phyloP scores from a whole-genome alignment of 2,329 filamentous ascomycete species.

The Beauveria pseudobassiana region DNA sequence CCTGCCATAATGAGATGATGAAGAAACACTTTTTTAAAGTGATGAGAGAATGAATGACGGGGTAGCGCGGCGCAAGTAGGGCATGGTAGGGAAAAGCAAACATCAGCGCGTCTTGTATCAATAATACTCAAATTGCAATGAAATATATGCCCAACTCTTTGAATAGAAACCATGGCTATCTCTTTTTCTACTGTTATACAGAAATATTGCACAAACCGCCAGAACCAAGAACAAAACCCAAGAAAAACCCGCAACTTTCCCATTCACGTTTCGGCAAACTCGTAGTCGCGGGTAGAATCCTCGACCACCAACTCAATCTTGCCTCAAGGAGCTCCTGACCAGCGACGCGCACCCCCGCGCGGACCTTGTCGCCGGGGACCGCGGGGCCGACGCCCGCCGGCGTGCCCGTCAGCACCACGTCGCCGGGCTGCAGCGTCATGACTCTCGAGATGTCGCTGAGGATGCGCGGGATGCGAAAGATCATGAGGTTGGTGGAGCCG shows the following conservation, averaged over 20 bases:
- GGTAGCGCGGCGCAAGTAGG: background rate
- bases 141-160: background rate
- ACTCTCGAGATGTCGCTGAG: slow-evolving; percentile 88
- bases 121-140: background rate
- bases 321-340: slow-evolving; percentile 78
- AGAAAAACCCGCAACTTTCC: too few species aligned
- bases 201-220: background rate
- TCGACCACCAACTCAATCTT: slow-evolving; percentile 76
- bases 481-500: slow-evolving; percentile 89
- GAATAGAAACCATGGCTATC: background rate
- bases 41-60: background rate
- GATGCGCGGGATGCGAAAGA: slow-evolving; percentile 82
- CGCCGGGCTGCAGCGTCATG: slow-evolving; percentile 87
- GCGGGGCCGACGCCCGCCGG: slow-evolving; percentile 92
- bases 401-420: slow-evolving; percentile 93
- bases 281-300: slow-evolving; percentile 70
- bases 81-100: background rate
- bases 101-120: background rate
- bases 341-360: slow-evolving; percentile 68
- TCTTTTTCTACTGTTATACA: background rate
- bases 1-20: too few species aligned
- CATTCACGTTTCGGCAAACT: slow-evolving; percentile 62
- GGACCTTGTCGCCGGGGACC: slow-evolving; percentile 78
- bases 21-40: background rate
- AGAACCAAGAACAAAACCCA: background rate